Percentiles rank a stretch among this genome's conserved stretches.
Conservation (phyloP, 106 monocot genomes). For the Dactylorhiza incarnata region DNA sequence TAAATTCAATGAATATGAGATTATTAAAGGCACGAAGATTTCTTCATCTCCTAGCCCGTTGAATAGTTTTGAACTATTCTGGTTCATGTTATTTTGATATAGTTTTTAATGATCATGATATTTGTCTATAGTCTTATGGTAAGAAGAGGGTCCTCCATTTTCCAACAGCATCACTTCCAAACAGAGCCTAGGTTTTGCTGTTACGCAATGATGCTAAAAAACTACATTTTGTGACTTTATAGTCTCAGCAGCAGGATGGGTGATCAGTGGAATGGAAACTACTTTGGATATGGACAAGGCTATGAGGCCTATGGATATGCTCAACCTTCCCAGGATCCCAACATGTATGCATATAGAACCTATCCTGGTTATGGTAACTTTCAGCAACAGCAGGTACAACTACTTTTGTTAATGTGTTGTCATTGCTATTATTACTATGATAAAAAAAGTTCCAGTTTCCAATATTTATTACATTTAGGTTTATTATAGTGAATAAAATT, state of each 20-base stretch:
- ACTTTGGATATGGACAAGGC: constrained; percentile 68
- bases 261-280: constrained; percentile 54
- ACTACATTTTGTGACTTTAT: neutral
- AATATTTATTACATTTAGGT: neutral
- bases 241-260: constrained; percentile 54
- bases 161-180: too few relatives aligned
- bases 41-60: too few relatives aligned
- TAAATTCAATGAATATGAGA: too few relatives aligned
- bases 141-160: too few relatives aligned
- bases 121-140: too few relatives aligned
- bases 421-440: too few relatives aligned
- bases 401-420: neutral
- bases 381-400: constrained; percentile 40
- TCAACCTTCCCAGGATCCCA: constrained; percentile 63
- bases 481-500: neutral
- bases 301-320: constrained; percentile 68
- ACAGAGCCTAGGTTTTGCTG: neutral
- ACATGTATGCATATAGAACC: constrained; percentile 56
- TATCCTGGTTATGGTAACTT: constrained; percentile 67
- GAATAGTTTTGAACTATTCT: too few relatives aligned
- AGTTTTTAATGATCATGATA: too few relatives aligned
- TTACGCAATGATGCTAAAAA: neutral
- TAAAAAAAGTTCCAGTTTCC: too few relatives aligned
- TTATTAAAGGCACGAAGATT: too few relatives aligned
- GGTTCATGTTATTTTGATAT: too few relatives aligned